Evolutionary conservation across 768 basidiomycete species (phyloP).

Genomic region (Mycena belliarum): DNA sequence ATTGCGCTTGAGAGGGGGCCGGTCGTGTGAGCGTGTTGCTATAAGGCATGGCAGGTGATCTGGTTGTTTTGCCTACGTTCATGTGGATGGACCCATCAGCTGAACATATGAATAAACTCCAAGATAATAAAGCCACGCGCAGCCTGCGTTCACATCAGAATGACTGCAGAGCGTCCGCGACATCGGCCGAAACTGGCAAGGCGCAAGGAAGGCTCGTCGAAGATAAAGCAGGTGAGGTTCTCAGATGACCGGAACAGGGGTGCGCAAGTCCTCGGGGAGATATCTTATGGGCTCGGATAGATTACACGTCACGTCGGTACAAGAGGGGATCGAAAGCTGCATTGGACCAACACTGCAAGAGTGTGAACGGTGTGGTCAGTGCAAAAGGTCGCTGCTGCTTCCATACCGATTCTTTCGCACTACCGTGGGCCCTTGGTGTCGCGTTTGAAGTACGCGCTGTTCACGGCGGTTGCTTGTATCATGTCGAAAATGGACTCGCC

Average conservation of each 20-base stretch:
- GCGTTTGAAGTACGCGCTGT: slow-evolving; percentile 79
- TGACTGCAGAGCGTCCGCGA: too few species aligned
- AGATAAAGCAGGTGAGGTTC: neutral
- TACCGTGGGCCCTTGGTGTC: slow-evolving; percentile 40
- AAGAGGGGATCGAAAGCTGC: neutral
- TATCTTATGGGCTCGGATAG: slow-evolving; percentile 12
- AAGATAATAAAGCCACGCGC: too few species aligned
- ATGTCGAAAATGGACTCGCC: slow-evolving; percentile 92
- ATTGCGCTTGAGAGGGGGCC: neutral
- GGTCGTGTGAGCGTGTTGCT: neutral
- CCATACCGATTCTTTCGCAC: slow-evolving; percentile 10
- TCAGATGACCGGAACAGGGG: neutral
- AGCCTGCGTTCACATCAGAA: too few species aligned
- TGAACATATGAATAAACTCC: too few species aligned
- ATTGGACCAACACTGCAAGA: neutral
- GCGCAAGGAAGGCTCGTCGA: too few species aligned
- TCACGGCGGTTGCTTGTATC: slow-evolving; percentile 82
- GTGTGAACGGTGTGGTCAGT: neutral
- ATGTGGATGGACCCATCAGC: neutral
- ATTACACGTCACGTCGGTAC: slow-evolving; percentile 13
- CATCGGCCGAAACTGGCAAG: too few species aligned
- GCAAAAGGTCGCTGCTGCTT: neutral
- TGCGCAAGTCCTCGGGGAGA: neutral
- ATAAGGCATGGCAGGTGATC: neutral
- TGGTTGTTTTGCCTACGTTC: neutral